Conservation (phyloP, 768 basidiomycete species). For the Amanita jacksonii region DNA sequence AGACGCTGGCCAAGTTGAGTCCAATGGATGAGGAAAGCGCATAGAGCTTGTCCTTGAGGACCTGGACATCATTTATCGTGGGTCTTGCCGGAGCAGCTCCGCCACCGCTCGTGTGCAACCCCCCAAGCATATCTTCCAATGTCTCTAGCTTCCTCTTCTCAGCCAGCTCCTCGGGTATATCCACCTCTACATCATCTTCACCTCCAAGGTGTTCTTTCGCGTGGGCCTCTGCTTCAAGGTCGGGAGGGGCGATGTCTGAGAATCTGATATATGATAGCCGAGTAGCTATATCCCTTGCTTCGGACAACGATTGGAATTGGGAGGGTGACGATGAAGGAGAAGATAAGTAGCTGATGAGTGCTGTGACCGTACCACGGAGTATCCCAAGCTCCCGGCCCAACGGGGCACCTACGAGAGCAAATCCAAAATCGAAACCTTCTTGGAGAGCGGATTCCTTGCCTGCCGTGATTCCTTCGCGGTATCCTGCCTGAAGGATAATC, state of each 20-base stretch:
- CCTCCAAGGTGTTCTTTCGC: constrained; percentile 53
- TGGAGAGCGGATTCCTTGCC: constrained; percentile 87
- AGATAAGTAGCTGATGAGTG: constrained; percentile 48
- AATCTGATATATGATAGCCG: constrained; percentile 54
- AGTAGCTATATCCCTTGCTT: constrained; percentile 44
- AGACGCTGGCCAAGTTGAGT: no score
- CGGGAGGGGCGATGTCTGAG: constrained; percentile 63
- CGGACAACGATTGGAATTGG: constrained; percentile 24
- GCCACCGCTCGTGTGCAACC: constrained; percentile 25
- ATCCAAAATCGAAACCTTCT: constrained; percentile 84
- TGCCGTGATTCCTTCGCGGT: constrained; percentile 91
- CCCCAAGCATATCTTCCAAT: constrained; percentile 46
- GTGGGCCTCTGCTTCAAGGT: constrained; percentile 73
- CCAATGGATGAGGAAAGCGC: constrained; percentile 5
- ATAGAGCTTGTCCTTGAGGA: constrained; percentile 20
- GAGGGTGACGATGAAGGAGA: constrained; percentile 15
- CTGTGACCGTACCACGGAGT: constrained; percentile 64
- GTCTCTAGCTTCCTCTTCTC: constrained; percentile 42
- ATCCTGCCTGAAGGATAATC: constrained; percentile 58
- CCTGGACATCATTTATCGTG: constrained; percentile 30
- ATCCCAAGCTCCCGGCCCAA: constrained; percentile 70
- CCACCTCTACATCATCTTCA: constrained; percentile 26
- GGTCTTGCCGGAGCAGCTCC: constrained; percentile 15
- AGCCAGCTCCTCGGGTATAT: constrained; percentile 32
- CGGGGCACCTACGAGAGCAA: constrained; percentile 60